Percentiles rank a stretch among this genome's conserved stretches.
Conservation (phyloP, 148 eudicot species). For the Camellia granthamiana region DNA sequence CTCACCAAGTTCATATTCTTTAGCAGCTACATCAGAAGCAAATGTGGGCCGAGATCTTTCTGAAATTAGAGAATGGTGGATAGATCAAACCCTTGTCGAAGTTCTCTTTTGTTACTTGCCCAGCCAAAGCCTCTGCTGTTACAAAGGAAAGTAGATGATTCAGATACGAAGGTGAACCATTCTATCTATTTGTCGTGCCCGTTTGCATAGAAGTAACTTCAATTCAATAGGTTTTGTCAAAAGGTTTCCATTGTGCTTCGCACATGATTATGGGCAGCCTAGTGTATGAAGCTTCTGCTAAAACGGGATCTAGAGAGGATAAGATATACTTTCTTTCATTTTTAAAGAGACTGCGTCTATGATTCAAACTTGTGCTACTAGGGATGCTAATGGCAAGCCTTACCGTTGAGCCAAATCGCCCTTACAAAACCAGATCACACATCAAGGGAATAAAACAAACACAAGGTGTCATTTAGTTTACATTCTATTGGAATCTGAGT, state of each 20-base stretch:
- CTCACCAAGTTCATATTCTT: constrained; percentile 25
- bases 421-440: not conserved
- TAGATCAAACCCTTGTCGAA: constrained; percentile 18
- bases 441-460: not conserved
- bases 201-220: not conserved
- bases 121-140: constrained; percentile 22
- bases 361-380: no score
- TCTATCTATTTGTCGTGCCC: not conserved
- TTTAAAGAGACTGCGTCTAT: no score
- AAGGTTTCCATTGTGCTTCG: not conserved
- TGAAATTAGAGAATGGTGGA: constrained; percentile 19
- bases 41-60: constrained; percentile 22
- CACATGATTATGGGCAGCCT: no score
- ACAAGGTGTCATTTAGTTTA: not conserved
- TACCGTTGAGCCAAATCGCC: no score
- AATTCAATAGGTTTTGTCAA: not conserved
- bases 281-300: no score
- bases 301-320: no score
- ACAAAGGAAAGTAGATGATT: not conserved
- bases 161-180: not conserved
- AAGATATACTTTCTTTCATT: no score
- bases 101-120: constrained; percentile 21
- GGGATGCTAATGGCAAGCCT: no score
- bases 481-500: not conserved
- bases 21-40: constrained; percentile 24